Evolutionary conservation across 306 rosid species (phyloP), one percentile per base, ranked within the genome.

Genomic region (Cicer judaicum): DNA sequence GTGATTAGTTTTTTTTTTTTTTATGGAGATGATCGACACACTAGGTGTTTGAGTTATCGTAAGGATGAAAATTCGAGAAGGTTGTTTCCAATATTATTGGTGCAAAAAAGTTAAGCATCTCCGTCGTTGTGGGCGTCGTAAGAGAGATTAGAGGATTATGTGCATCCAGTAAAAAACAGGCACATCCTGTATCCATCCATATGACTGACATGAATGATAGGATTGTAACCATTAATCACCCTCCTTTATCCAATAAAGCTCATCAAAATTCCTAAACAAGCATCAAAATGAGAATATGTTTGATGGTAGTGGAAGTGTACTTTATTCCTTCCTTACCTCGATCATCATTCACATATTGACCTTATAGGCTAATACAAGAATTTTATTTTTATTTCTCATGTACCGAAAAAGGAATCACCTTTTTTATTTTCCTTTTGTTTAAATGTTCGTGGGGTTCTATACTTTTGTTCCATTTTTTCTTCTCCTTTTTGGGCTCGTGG

Each of bases 311-410:
- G 92, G 86, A 68, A 43, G 65, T 19, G 72, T 39, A 36, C 90
- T 88, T 91, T 91, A 91, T 88, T 77, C 96, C 78, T 91, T 87
- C 53, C 93, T 87, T 89, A 41, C 63, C 78, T 68, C 13, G 0
- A 43, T 86, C 72, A 81, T 75, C 73, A 66, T 79, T 74, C 85
- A 13, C 29, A 48, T n/a, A 3, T 81, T 74, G 72, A 41, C 34
- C 39, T 15, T 62, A 40, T 74, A 49, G 21, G 40, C 57, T 8
- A 68, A 29, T 74, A 50, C 16, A 34, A 40, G 18, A 69, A 46
- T 55, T 78, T 63, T 69, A 21, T 36, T 68, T 73, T 14, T 12
- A 24, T 57, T 77, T 80, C 34, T 77, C 43, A n/a, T 70, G 38
- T 43, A 44, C 16, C 7, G 39, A 61, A 53, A 48, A 81, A 57